Evolutionary conservation across 2,329 filamentous ascomycete species (phyloP), one percentile per base, ranked within the genome.

Genomic region (Cytospora leucostoma): DNA sequence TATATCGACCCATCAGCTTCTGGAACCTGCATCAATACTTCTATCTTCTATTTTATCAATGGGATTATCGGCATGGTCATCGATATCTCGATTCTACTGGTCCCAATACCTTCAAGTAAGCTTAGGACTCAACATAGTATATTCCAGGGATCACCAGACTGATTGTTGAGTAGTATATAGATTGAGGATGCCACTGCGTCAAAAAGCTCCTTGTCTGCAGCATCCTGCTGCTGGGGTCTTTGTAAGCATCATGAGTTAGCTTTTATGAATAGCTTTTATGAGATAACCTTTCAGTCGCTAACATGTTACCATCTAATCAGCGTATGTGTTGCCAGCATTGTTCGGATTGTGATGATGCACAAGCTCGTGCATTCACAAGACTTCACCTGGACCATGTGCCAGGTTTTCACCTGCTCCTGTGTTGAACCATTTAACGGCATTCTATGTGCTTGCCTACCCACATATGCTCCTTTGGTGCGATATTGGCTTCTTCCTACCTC

Each of bases 381-480:
- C 60, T 21, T 74, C 15, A 71, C 71, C 4, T 75, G 71, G 70
- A 68, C 67, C 17, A 67, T 72, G 54, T 70, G 68, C 49, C 65
- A 71, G 32, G 70, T 71, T 21, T 74, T 74, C 63, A 68, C 74
- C 5, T 73, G 74, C 68, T 74, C 73, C 8, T 72, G 69, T 35
- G 66, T 74, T 27, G 74, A 76, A 62, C 70, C 74, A 7, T 72
- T 70, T 19, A 68, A 74, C 15, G 75, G 72, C 15, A 74, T 77
- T 59, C 68, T 77, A 15, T 74, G 71, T 40, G 74, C 74, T n/a
- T 77, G 74, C 59, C 70, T 77, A 13, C 75, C 74, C 8, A 57
- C 55, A 7, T 49, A 44, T 17, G 55, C 55, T 15, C n/a, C 44
- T 10, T 32, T 57, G 21, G 47, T 57, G 17, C 55, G 38, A 4